phyloP scores from a whole-genome alignment of 164 flowering plant genomes.

The Kalanchoe fedtschenkoi region DNA sequence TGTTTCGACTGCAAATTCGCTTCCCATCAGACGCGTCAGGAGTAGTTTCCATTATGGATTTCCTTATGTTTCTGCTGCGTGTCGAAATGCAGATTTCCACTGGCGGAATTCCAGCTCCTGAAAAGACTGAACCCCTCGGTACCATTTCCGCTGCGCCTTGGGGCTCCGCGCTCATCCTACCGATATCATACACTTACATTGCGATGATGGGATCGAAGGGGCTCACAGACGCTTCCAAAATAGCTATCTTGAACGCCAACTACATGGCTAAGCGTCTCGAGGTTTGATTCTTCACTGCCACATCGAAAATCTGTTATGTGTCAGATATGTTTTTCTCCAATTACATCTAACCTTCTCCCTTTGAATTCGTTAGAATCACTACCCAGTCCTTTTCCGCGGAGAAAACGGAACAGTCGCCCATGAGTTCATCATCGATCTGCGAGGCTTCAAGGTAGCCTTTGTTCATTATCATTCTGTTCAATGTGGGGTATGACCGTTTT shows the following conservation, averaged over 20 bases:
- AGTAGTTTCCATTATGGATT: no score
- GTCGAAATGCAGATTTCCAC: constrained; percentile 68
- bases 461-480: no score
- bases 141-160: constrained; percentile 96
- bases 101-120: constrained; percentile 86
- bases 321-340: no score
- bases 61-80: no score
- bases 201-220: constrained; percentile 99
- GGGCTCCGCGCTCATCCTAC: constrained; percentile 96
- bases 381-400: constrained; percentile 94
- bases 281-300: constrained; percentile 29
- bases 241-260: constrained; percentile 90
- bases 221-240: constrained; percentile 89
- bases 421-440: constrained; percentile 84
- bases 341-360: not conserved
- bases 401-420: constrained; percentile 97
- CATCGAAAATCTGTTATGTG: no score
- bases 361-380: constrained; percentile 38
- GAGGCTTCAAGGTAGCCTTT: constrained; percentile 83
- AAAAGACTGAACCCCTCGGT: constrained; percentile 64
- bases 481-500: no score
- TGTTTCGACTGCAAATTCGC: no score
- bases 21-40: no score
- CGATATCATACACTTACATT: constrained; percentile 89
- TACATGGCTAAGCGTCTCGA: constrained; percentile 98